A percentile compares a stretch with the other conserved stretches of the same genome.
phyloP scores from a whole-genome alignment of 2,329 filamentous ascomycete genomes.

The Colletotrichum sidae region DNA sequence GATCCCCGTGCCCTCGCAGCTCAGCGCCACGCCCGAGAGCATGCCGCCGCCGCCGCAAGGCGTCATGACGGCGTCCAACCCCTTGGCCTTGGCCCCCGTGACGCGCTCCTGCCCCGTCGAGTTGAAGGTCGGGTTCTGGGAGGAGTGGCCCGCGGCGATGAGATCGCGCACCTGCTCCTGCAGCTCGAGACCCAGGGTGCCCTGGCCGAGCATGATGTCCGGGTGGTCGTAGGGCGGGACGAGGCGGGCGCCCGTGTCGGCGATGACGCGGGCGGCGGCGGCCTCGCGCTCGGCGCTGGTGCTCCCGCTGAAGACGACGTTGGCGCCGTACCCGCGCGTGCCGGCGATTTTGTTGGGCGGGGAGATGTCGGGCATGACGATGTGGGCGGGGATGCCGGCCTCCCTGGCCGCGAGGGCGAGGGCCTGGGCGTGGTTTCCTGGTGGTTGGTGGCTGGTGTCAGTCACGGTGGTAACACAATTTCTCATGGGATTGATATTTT shows the following conservation, averaged over 20 bases:
- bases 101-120: constrained; percentile 9
- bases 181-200: constrained; percentile 87
- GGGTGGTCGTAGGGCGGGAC: constrained; percentile 94
- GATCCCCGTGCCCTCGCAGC: constrained; percentile 77
- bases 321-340: constrained; percentile 81
- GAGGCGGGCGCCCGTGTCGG: constrained; percentile 79
- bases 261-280: constrained; percentile 75
- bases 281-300: constrained; percentile 86
- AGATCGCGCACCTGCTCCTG: constrained; percentile 76
- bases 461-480: constrained; percentile 22
- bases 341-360: constrained; percentile 89
- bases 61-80: constrained; percentile 79
- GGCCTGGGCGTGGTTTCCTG: constrained; percentile 95
- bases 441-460: not conserved
- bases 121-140: constrained; percentile 27
- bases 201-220: constrained; percentile 91
- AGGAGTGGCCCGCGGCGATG: constrained; percentile 49
- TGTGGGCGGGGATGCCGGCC: constrained; percentile 80
- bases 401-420: constrained; percentile 85
- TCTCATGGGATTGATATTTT: constrained; percentile 9
- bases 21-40: constrained; percentile 84
- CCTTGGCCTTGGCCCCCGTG: constrained; percentile 39
- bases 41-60: constrained; percentile 92
- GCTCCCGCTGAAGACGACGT: constrained; percentile 83
- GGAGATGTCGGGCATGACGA: constrained; percentile 92